These are phyloP conservation scores for Arthroderma uncinatum DNA, from an alignment of 2,329 filamentous ascomycete genomes.

Conservation along the genomic window DNA sequence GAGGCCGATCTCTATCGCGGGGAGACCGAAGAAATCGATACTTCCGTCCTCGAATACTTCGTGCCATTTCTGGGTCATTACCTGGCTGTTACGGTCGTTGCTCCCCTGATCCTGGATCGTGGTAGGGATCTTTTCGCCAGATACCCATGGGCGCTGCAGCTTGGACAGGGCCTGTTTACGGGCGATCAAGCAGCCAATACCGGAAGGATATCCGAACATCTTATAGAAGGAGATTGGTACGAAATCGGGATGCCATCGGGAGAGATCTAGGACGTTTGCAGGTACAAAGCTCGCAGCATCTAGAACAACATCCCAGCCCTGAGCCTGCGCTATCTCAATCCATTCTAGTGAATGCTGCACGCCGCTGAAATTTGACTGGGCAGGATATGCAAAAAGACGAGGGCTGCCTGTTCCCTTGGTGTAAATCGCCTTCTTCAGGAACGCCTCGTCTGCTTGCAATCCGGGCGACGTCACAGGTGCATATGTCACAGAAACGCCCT, in stretches of 20 bases:
- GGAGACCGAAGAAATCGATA: conserved; percentile 53
- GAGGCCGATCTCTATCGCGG: conserved; percentile 47
- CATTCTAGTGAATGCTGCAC: conserved; percentile 50
- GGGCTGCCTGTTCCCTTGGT: conserved; percentile 18
- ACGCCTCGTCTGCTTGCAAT: conserved; percentile 5
- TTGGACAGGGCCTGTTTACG: conserved; percentile 46
- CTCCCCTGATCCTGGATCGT: not conserved
- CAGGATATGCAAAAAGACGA: conserved; percentile 52
- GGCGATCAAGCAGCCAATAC: conserved; percentile 51
- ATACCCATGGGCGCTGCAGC: conserved; percentile 51
- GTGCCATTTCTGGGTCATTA: conserved; percentile 27
- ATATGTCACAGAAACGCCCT: conserved; percentile 8
- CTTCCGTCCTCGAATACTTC: conserved; percentile 58
- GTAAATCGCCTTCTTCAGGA: not conserved
- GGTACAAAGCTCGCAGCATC: conserved; percentile 57
- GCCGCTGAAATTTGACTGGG: conserved; percentile 60
- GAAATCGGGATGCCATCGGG: conserved; percentile 48
- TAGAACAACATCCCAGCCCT: conserved; percentile 40
- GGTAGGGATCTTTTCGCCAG: conserved; percentile 50
- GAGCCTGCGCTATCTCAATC: conserved; percentile 28
- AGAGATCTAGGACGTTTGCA: conserved; percentile 47
- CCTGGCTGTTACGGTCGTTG: conserved; percentile 2
- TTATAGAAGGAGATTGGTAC: conserved; percentile 53
- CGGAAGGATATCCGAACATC: conserved; percentile 53
- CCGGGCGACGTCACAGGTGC: conserved; percentile 6